Evolutionary conservation across 2,329 filamentous ascomycete species (phyloP).

Genomic region (Aspergillus transmontanensis): DNA sequence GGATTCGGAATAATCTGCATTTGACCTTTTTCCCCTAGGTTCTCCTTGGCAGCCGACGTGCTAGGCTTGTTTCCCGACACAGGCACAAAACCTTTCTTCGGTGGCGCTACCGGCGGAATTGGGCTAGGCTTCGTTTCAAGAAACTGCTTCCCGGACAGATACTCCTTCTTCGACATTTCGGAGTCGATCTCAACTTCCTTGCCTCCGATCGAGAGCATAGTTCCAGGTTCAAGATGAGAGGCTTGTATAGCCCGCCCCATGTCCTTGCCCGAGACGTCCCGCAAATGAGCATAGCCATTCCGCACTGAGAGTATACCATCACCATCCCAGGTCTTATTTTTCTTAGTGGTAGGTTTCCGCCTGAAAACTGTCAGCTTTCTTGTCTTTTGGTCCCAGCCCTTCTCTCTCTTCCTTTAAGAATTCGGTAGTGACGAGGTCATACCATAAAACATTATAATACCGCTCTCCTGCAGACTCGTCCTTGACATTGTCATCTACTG

Average conservation of each 20-base stretch:
- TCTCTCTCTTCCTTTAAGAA: background rate
- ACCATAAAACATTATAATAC: slow-evolving; percentile 54
- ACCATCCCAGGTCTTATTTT: slow-evolving; percentile 77
- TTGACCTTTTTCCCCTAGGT: slow-evolving; percentile 15
- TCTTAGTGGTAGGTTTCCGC: slow-evolving; percentile 71
- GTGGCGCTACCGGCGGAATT: slow-evolving; percentile 14
- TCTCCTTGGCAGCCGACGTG: slow-evolving; percentile 15
- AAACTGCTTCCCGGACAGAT: slow-evolving; percentile 42
- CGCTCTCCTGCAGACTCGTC: slow-evolving; percentile 29
- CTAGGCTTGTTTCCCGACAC: slow-evolving; percentile 12
- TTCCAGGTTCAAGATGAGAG: slow-evolving; percentile 61
- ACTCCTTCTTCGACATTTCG: slow-evolving; percentile 62
- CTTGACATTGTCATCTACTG: background rate
- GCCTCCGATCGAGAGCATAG: slow-evolving; percentile 62
- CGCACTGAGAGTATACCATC: slow-evolving; percentile 65
- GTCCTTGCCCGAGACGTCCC: slow-evolving; percentile 64
- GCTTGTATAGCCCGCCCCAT: slow-evolving; percentile 62
- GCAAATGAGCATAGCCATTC: slow-evolving; percentile 61
- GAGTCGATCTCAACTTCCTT: slow-evolving; percentile 71
- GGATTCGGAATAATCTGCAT: slow-evolving; percentile 27
- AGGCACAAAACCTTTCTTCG: slow-evolving; percentile 25
- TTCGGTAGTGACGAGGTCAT: slow-evolving; percentile 5
- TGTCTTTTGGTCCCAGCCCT: background rate
- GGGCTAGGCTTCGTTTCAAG: slow-evolving; percentile 26
- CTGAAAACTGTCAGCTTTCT: slow-evolving; percentile 34